Base-by-base conservation (phyloP, 257 asterid genomes). In the Penstemon barbatus region DNA sequence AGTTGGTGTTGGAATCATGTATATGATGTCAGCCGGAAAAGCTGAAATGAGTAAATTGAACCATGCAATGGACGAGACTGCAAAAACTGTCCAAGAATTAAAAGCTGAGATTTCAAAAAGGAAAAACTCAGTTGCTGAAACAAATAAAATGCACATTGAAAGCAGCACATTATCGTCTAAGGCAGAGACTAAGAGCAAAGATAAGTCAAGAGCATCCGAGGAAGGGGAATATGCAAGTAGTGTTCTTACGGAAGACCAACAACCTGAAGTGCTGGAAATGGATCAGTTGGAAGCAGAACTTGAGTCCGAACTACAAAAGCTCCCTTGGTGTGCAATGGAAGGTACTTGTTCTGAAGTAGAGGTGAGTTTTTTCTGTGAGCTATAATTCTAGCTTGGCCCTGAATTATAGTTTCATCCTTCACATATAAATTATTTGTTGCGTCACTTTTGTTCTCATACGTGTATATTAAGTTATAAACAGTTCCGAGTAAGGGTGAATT, bases 21-120 rank as follows among this genome's bases (percentile, higher is more conserved):
- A 78, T 61, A 87, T 87, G 95, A 78, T 87, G 89, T 85, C 93
- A 40, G 85, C 89, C 57, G 95, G 91, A 75, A 84, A 85, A 61
- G 78, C 82, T 50, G 90, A 87, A 79, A 82, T 87, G 61, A 71
- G 68, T 57, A 75, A 51, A 85, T 58, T 87, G 63, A 83, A 83
- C 69, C 46, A 73, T 39, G 81, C 92, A 61, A 78, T 87, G 89
- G 77, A 80, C 41, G 90, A 85, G 71, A 87, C 95, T 43, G 73
- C 86, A 33, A 85, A 79, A 72, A 71, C 76, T 61, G 91, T 90
- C 62, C 81, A 85, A 64, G 93, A 81, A 75, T 75, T 87, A 59
- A 84, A 87, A 81, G 73, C 75, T 42, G 93, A 85, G 74, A 78
- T 89, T 67, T 80, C 78, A 13, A 76, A 68, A 74, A 83, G 74